Evolutionary conservation across 805 yeast genomes (phyloP).

Genomic region (Lipomyces sp.): DNA sequence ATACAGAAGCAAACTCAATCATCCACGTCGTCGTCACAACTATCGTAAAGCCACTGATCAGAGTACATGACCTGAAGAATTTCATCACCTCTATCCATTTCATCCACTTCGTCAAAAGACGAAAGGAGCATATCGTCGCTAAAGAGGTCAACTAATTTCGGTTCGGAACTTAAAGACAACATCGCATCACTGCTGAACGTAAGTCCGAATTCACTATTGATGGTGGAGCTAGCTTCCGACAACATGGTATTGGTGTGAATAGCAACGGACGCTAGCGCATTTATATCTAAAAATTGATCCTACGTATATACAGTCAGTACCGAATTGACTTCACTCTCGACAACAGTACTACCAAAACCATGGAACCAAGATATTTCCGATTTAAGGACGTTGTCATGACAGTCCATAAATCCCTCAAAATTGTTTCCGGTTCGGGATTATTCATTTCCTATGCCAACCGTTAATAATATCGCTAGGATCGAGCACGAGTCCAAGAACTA

Average conservation of each 20-base stretch:
- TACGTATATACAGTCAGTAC: constrained; percentile 1
- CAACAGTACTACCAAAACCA: constrained; percentile 5
- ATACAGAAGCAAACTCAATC: background rate
- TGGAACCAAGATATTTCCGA: background rate
- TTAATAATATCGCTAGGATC: background rate
- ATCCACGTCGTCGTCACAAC: background rate
- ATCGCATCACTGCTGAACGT: background rate
- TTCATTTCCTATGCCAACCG: background rate
- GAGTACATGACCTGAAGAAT: background rate
- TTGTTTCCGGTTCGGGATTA: background rate
- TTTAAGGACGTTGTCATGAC: background rate
- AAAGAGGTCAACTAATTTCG: background rate
- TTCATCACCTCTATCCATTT: background rate
- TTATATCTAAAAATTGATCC: constrained; percentile 17
- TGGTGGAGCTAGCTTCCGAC: constrained; percentile 1
- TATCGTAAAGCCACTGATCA: background rate
- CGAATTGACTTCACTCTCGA: background rate
- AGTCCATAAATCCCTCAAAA: background rate
- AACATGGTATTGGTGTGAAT: constrained; percentile 1
- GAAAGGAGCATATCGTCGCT: background rate
- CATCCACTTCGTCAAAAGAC: background rate
- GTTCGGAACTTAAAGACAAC: background rate
- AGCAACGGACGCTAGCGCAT: background rate
- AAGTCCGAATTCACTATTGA: background rate
- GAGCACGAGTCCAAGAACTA: background rate